Conservation (phyloP, 2,329 filamentous ascomycete species). For the Colletotrichum caudatum region DNA sequence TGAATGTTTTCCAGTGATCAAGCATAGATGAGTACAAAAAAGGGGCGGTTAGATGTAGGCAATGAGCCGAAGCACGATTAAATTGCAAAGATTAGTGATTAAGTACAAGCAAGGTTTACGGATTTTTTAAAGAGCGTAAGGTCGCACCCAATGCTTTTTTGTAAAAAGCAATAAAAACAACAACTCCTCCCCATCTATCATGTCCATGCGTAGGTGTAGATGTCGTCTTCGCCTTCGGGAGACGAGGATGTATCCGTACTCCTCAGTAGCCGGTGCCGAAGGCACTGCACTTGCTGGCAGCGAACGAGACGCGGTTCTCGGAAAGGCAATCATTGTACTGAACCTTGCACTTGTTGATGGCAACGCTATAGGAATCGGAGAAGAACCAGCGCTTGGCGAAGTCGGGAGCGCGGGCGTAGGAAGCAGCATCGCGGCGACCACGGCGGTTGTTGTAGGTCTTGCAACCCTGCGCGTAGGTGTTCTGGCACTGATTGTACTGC, state of each 20-base stretch:
- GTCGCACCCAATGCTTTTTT: conserved; percentile 8
- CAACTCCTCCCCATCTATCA: conserved; percentile 6
- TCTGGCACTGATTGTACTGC: conserved; percentile 63
- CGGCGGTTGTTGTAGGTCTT: conserved; percentile 46
- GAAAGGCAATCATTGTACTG: conserved; percentile 63
- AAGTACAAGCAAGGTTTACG: conserved; percentile 23
- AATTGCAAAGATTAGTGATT: conserved; percentile 18
- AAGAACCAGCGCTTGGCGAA: conserved; percentile 45
- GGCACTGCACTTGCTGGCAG: conserved; percentile 54
- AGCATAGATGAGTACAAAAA: neutral
- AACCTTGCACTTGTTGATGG: conserved; percentile 58
- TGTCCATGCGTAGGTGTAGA: neutral
- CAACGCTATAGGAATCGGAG: conserved; percentile 46
- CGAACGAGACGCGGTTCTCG: conserved; percentile 56
- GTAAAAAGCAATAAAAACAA: neutral
- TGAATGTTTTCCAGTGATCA: neutral
- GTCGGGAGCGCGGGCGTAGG: conserved; percentile 34
- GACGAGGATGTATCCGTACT: neutral
- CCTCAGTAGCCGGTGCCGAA: conserved; percentile 48
- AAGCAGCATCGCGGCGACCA: conserved; percentile 23
- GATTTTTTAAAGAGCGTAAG: conserved; percentile 23
- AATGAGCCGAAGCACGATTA: neutral
- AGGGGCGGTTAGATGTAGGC: neutral
- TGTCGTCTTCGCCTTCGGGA: neutral
- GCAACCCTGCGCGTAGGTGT: conserved; percentile 64